Evolutionary conservation across 495 filamentous ascomycete species (phyloP), one percentile per base, ranked within the genome.

Genomic region (Trichoderma erinaceum): DNA sequence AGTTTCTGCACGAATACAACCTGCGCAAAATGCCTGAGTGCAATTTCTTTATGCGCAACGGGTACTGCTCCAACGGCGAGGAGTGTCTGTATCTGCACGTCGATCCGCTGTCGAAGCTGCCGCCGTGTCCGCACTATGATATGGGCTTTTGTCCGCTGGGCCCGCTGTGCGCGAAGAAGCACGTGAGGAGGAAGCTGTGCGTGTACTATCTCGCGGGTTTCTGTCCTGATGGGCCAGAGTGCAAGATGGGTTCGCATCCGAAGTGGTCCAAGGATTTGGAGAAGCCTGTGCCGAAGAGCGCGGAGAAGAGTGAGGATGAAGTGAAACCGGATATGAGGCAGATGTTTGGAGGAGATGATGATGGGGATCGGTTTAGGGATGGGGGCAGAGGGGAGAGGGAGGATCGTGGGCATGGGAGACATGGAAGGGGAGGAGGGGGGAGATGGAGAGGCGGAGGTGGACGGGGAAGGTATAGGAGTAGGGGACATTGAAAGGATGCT

Each of bases 1-100:
- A 97, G 80, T 99, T 97, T 75, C 82, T 97, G 68, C 95, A 99
- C 81, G 94, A 97, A 80, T 99, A 96, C 84, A 97, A 99, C 83
- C 86, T 99, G 71, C 89, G 95, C 64, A 91, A 93, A 78, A 96
- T 97, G 94, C 92, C 93, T 63, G 95, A 97, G 79, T 99, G 95
- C 81, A 95, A 92, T 74, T 92, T 92, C 73, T 95, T 92, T 72
- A 86, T 90, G 18, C 88, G 92, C 69, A 91, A 92, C 74, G 92
- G 90, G 67, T 97, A 94, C 78, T 99, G 95, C 78, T 89, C 89
- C 72, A 96, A 97, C 78, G 93, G 93, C 71, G 94, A 97, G 78
- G 95, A 97, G 79, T 99, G 95, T 73, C 84, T 97, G 7, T 99
- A 97, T 74, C 87, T 97, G 32, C 95, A 99, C 79, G 90, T 97